Evolutionary conservation across 2,329 filamentous ascomycete species (phyloP).

Genomic region (Penicillium fuscoglaucum): DNA sequence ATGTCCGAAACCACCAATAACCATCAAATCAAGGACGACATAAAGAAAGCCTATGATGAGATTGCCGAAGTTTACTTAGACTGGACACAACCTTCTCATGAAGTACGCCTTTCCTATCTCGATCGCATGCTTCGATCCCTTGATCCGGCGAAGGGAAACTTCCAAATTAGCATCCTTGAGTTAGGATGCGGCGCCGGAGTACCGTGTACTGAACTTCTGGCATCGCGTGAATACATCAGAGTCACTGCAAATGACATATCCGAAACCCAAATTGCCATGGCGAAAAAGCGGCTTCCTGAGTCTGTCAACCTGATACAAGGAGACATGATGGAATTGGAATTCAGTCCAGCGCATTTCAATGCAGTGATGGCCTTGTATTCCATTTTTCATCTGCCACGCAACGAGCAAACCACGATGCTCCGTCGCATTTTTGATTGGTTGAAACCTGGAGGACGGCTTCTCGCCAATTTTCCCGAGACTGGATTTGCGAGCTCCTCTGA

Average conservation of each 20-base stretch:
- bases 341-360: slow-evolving; percentile 44
- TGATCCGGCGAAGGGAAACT: background rate
- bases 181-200: slow-evolving; percentile 46
- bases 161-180: slow-evolving; percentile 34
- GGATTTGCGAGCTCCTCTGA: slow-evolving; percentile 20
- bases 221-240: slow-evolving; percentile 19
- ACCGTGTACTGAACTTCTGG: slow-evolving; percentile 30
- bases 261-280: slow-evolving; percentile 40
- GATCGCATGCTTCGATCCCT: slow-evolving; percentile 29
- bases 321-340: slow-evolving; percentile 47
- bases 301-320: slow-evolving; percentile 35
- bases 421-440: slow-evolving; percentile 51
- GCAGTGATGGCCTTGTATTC: slow-evolving; percentile 56
- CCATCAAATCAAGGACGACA: slow-evolving; percentile 14
- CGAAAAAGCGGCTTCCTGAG: slow-evolving; percentile 25
- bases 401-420: slow-evolving; percentile 53
- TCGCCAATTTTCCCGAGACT: slow-evolving; percentile 49
- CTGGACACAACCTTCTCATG: slow-evolving; percentile 34
- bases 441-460: slow-evolving; percentile 52
- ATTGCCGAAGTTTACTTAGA: slow-evolving; percentile 39
- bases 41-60: slow-evolving; percentile 37
- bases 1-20: background rate
- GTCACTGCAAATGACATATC: slow-evolving; percentile 50
- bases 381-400: slow-evolving; percentile 55
- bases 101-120: slow-evolving; percentile 36